Conservation (phyloP, 108 stramenopile genomes). For the Cyclotella cryptica region DNA sequence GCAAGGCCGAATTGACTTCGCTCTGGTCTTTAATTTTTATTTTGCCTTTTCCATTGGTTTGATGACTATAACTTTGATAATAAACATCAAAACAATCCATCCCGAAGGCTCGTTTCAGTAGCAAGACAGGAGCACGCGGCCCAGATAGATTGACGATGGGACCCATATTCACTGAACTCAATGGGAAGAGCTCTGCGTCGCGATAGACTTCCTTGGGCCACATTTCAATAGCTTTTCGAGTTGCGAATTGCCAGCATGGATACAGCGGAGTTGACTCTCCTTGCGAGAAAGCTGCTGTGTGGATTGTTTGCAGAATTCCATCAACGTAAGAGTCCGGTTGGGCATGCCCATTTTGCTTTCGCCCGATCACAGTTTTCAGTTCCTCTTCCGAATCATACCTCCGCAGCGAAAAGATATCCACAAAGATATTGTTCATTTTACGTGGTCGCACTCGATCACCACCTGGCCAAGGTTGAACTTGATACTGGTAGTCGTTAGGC, state of each 20-base stretch:
- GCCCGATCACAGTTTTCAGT: slow-evolving; percentile 52
- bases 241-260: slow-evolving; percentile 76
- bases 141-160: slow-evolving; percentile 58
- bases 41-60: slow-evolving; percentile 2
- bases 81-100: slow-evolving; percentile 77
- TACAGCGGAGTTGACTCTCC: slow-evolving; percentile 23
- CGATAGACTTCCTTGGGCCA: slow-evolving; percentile 77
- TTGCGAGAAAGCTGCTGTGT: slow-evolving; percentile 18
- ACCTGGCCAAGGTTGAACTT: slow-evolving; percentile 68
- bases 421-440: slow-evolving; percentile 58
- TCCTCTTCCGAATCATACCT: slow-evolving; percentile 51
- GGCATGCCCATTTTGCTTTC: slow-evolving; percentile 67
- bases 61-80: slow-evolving; percentile 64
- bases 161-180: slow-evolving; percentile 58
- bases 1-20: background rate
- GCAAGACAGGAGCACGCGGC: slow-evolving; percentile 52
- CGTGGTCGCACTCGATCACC: slow-evolving; percentile 66
- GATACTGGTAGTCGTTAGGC: slow-evolving; percentile 49
- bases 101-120: slow-evolving; percentile 75
- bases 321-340: slow-evolving; percentile 58
- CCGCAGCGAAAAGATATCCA: slow-evolving; percentile 70
- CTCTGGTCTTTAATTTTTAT: background rate
- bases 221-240: slow-evolving; percentile 77
- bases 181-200: slow-evolving; percentile 64
- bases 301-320: slow-evolving; percentile 43